Evolutionary conservation across 495 filamentous ascomycete species (phyloP).

Genomic region (Rostrohypoxylon terebratum): DNA sequence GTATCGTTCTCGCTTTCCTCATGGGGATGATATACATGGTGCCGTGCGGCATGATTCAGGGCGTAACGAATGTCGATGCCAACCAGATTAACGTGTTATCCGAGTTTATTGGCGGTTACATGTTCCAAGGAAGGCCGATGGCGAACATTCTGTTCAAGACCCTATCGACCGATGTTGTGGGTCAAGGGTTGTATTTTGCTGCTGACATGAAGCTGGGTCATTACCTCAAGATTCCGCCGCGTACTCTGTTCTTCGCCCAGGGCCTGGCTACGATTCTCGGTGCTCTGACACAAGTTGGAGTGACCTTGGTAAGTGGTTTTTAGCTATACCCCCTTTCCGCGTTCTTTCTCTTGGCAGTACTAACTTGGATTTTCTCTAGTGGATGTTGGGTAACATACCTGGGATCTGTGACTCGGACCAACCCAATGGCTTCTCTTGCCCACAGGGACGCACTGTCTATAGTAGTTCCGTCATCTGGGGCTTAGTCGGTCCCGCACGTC

Average conservation of each 20-base stretch:
- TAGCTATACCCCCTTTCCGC: neutral
- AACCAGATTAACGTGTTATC: slow-evolving; percentile 49
- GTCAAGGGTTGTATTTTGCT: slow-evolving; percentile 47
- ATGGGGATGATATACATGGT: slow-evolving; percentile 53
- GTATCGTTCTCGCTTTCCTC: slow-evolving; percentile 46
- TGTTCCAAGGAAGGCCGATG: slow-evolving; percentile 47
- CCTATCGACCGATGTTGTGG: slow-evolving; percentile 48
- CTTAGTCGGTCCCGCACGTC: slow-evolving; percentile 42
- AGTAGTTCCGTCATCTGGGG: slow-evolving; percentile 51
- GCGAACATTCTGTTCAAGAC: slow-evolving; percentile 49
- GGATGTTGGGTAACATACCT: slow-evolving; percentile 52
- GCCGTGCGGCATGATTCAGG: slow-evolving; percentile 48
- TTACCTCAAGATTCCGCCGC: slow-evolving; percentile 47
- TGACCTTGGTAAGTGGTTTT: slow-evolving; percentile 37
- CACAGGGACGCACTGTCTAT: slow-evolving; percentile 48
- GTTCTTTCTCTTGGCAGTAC: neutral
- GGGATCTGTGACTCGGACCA: slow-evolving; percentile 45
- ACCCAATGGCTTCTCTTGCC: slow-evolving; percentile 48
- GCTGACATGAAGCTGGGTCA: slow-evolving; percentile 50
- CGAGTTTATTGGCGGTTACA: slow-evolving; percentile 49
- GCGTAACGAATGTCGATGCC: slow-evolving; percentile 46
- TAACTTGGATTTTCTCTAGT: slow-evolving; percentile 28
- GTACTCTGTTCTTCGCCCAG: slow-evolving; percentile 47
- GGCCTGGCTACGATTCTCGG: slow-evolving; percentile 45
- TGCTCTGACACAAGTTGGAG: slow-evolving; percentile 43